Evolutionary conservation across 2,329 filamentous ascomycete species (phyloP), one percentile per base, ranked within the genome.

Genomic region (Verticillium nonalfalfae): DNA sequence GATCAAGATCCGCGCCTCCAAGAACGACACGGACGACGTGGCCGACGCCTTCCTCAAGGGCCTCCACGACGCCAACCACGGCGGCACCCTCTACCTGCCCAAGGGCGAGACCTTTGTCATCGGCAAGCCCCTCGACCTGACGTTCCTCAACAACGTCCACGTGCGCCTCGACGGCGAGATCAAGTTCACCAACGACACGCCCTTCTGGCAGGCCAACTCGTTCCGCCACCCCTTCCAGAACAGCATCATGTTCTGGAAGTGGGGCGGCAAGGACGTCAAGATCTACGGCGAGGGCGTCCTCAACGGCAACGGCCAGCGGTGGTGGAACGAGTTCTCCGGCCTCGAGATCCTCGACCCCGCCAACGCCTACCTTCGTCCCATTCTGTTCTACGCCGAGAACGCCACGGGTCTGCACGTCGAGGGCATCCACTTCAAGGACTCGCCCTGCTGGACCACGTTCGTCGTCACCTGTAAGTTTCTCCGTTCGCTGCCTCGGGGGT

Each of bases 201-300:
- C 82, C 62, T 90, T 89, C 74, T 90, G 87, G 87, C 82, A 88
- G 72, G 79, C 78, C 31, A 80, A 88, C 68, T 76, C 79, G 31
- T 90, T 89, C 78, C 77, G 75, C 45, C 85, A 87, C 52, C 75
- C 76, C 14, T 90, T 84, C 74, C 87, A 90, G 65, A 88, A 89
- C 65, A 80, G 82, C 5, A 86, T 84, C 0, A 84, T 84, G 1
- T 89, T 90, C 76, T 90, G 87, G 78, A 81, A 86, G 69, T 79
- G 88, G 40, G 87, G 87, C 50, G 88, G 88, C 35, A 75, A 81
- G 21, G 86, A 90, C 67, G 85, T 90, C 33, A 86, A 87, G 63
- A 78, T 90, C 61, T 90, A 87, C 64, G 61, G 64, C 21, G 62
- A 64, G 40, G 85, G 85, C 54, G 84, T 79, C 10, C 72, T 89